Evolutionary conservation across 2,329 filamentous ascomycete genomes (phyloP), one percentile per base, ranked within the genome.

Genomic region (Nakataea oryzae): DNA sequence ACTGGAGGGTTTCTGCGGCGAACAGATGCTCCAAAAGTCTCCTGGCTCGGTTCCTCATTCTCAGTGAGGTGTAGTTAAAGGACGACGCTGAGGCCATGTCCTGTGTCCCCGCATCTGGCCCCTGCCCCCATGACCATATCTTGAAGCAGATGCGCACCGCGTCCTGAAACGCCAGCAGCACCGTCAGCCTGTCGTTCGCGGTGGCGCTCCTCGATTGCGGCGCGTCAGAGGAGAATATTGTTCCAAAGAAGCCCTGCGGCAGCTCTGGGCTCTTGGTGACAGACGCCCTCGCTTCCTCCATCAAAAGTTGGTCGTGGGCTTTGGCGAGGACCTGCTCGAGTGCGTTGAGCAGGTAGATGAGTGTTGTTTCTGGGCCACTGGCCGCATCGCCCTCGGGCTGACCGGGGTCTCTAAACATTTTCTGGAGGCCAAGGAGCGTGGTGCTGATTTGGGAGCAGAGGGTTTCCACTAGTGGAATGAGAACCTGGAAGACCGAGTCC

Each of bases 101-200:
- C 62, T 88, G 84, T 27, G 77, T 74, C 9, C 72, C 74, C 24
- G 80, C 76, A 68, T 88, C 86, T 24, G 28, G 29, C 29, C 82
- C 82, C 70, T 88, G 85, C 7, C 89, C 91, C 93, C 95, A 99
- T 0, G 90, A 90, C 95, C 96, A 99, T 61, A 99, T 96, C 14
- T 81, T 86, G 71, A 96, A 96, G 73, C 93, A 96, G 59, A 96
- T 90, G 28, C 91, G 86, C 63, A 97, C 91, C 1, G 93, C 91
- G 72, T 99, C 96, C 73, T 97, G 93, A 71, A 99, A 96, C 13
- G 93, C 96, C n/a, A 99, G 80, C 56, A 97, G 81, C 26, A 99
- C 93, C 0, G 95, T 97, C 27, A 99, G 80, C 57, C 93, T 86
- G 68, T 95, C 93, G 70, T 97, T 99, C 11, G 93, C 92, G n/a